A percentile compares a stretch with the other conserved stretches of the same genome.
phyloP scores from a whole-genome alignment of 352 stramenopile genomes.

The Phytophthora foliorum region DNA sequence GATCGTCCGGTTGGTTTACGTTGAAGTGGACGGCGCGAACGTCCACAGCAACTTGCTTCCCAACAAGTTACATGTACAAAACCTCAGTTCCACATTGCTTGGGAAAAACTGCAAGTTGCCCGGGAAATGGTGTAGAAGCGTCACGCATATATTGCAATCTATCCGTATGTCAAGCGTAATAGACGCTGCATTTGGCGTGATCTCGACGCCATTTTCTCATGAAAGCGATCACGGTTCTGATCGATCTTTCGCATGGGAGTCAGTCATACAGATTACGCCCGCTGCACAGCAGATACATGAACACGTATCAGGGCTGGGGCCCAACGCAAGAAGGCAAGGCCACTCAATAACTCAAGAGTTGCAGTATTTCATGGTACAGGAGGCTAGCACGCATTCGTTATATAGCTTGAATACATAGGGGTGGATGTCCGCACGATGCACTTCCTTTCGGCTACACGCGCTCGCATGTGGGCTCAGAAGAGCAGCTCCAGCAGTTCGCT shows the following conservation, averaged over 20 bases:
- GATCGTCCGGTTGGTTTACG: conserved; percentile 9
- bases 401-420: conserved; percentile 45
- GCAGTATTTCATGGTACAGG: conserved; percentile 44
- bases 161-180: too few species aligned
- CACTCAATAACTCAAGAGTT: conserved; percentile 19
- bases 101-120: too few species aligned
- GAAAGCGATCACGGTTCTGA: too few species aligned
- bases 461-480: conserved; percentile 41
- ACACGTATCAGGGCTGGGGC: too few species aligned
- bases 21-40: conserved; percentile 18
- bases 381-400: conserved; percentile 36
- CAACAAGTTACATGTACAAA: too few species aligned
- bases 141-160: too few species aligned
- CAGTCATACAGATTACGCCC: not conserved
- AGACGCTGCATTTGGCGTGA: too few species aligned
- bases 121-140: too few species aligned
- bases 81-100: too few species aligned
- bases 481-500: conserved; percentile 77
- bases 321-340: not conserved
- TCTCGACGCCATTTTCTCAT: too few species aligned
- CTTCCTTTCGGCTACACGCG: conserved; percentile 34
- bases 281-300: conserved; percentile 2
- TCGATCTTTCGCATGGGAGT: not conserved
- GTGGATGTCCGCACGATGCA: conserved; percentile 10
- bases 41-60: too few species aligned